Evolutionary conservation across 1,139 yeast genomes (phyloP).

Genomic region (Hyphopichia khmerensis): DNA sequence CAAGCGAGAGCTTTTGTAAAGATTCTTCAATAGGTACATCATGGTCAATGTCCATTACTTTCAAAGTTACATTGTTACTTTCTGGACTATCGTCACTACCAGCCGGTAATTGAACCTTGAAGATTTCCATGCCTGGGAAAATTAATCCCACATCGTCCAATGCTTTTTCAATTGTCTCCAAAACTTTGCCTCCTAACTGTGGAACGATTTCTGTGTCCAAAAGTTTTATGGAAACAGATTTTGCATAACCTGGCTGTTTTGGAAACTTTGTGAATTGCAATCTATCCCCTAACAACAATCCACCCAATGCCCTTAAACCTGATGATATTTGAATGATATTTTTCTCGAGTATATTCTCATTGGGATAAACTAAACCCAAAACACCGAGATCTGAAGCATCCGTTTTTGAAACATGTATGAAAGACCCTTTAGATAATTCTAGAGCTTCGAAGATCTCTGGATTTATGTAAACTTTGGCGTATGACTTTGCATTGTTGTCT

Average conservation of each 20-base stretch:
- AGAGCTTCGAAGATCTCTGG: constrained; percentile 52
- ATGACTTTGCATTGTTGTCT: constrained; percentile 23
- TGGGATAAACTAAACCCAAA: constrained; percentile 43
- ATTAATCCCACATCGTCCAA: constrained; percentile 53
- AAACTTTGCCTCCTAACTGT: constrained; percentile 5
- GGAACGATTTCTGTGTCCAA: constrained; percentile 6
- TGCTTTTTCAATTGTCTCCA: constrained; percentile 30
- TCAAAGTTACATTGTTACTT: constrained; percentile 6
- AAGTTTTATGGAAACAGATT: constrained; percentile 15
- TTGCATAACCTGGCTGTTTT: constrained; percentile 53
- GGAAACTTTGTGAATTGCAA: constrained; percentile 46
- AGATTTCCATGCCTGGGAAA: constrained; percentile 50
- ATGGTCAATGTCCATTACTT: constrained; percentile 23
- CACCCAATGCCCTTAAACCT: constrained; percentile 50
- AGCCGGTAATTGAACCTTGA: constrained; percentile 4
- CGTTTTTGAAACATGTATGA: constrained; percentile 50
- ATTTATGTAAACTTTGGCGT: constrained; percentile 48
- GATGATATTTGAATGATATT: constrained; percentile 57
- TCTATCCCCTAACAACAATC: constrained; percentile 73
- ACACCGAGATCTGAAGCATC: constrained; percentile 48
- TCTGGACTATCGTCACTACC: constrained; percentile 9
- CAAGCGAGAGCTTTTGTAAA: constrained; percentile 27
- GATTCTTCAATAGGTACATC: constrained; percentile 17
- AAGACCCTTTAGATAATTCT: constrained; percentile 54
- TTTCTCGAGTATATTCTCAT: constrained; percentile 38